A percentile compares a stretch with the other conserved stretches of the same genome.
Evolutionary conservation across 176 grass and related monocot species (phyloP).

Genomic region (Bonia amplexicaulis): DNA sequence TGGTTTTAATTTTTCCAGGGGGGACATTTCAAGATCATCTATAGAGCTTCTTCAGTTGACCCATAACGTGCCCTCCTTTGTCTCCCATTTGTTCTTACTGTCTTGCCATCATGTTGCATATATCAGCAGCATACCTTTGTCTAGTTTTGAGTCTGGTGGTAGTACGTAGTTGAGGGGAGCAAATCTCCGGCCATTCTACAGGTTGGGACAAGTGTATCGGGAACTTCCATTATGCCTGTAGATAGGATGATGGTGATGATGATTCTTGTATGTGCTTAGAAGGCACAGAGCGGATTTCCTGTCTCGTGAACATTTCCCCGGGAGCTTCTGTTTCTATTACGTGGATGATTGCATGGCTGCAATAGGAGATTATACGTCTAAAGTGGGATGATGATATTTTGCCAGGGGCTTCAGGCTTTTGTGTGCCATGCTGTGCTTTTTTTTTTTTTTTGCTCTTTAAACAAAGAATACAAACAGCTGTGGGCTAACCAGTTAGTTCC

Average conservation of each 20-base stretch:
- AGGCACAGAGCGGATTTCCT: not conserved
- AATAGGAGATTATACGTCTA: not conserved
- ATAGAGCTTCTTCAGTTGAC: not conserved
- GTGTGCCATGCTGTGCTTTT: not conserved
- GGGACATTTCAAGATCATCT: not conserved
- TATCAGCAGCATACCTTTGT: not conserved
- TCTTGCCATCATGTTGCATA: not conserved
- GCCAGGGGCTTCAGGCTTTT: not conserved
- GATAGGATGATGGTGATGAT: conserved; percentile 14
- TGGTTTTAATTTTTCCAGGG: conserved; percentile 1
- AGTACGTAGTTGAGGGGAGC: not conserved
- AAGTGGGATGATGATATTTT: not conserved
- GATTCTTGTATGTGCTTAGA: not conserved
- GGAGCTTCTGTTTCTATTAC: not conserved
- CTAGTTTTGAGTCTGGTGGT: not conserved
- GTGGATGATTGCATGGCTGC: too few species aligned
- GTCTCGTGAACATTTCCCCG: not conserved
- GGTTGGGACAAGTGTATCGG: conserved; percentile 13
- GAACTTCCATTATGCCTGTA: not conserved
- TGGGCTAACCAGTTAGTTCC: too few species aligned
- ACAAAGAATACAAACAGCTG: too few species aligned
- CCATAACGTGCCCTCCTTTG: not conserved
- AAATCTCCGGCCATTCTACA: not conserved
- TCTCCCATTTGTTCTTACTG: not conserved
- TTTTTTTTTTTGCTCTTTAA: too few species aligned